A percentile compares a stretch with the other conserved stretches of the same genome.
phyloP scores from a whole-genome alignment of 2,329 filamentous ascomycete genomes.

The Neoascochyta sp. region DNA sequence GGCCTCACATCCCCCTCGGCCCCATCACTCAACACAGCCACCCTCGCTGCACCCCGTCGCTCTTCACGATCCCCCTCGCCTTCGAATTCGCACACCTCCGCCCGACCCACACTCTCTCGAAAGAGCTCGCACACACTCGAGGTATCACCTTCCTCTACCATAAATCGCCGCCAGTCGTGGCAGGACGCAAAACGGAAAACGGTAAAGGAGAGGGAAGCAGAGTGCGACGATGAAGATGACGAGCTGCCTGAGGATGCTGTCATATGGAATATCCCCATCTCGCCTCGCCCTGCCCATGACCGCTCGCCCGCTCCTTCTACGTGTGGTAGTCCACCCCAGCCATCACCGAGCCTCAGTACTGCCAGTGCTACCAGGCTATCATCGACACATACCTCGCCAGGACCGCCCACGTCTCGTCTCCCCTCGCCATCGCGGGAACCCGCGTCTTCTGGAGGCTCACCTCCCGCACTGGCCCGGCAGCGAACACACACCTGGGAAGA shows the following conservation, averaged over 20 bases:
- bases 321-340: constrained; percentile 28
- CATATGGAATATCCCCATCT: constrained; percentile 78
- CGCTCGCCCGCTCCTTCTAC: constrained; percentile 37
- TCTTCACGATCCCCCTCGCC: constrained; percentile 38
- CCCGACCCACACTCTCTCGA: constrained; percentile 32
- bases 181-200: constrained; percentile 65
- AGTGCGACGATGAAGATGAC: constrained; percentile 72
- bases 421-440: constrained; percentile 20
- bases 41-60: constrained; percentile 30
- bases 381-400: constrained; percentile 26
- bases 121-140: constrained; percentile 33
- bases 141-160: constrained; percentile 24
- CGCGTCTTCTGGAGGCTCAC: constrained; percentile 18
- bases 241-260: constrained; percentile 73
- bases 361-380: constrained; percentile 13
- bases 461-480: constrained; percentile 39
- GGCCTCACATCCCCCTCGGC: constrained; percentile 41
- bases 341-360: constrained; percentile 15
- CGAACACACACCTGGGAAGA: constrained; percentile 73
- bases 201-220: constrained; percentile 66
- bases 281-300: constrained; percentile 51
- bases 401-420: constrained; percentile 17
- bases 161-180: constrained; percentile 54
- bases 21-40: constrained; percentile 30
- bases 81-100: constrained; percentile 23